Evolutionary conservation across 2,329 filamentous ascomycete species (phyloP), one percentile per base, ranked within the genome.

Genomic region (Fusarium concolor): DNA sequence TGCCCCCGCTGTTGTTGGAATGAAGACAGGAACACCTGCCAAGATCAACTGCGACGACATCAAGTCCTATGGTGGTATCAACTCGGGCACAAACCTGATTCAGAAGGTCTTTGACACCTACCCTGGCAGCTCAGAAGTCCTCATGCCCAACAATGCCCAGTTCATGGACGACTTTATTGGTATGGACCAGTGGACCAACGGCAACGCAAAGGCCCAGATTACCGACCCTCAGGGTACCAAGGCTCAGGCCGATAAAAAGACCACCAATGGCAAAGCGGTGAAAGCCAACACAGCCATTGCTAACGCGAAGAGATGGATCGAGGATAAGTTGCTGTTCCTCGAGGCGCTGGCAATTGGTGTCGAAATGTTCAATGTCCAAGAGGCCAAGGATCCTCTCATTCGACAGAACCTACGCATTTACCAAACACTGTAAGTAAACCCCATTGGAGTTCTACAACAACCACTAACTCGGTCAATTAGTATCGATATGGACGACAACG

Each of bases 1-100:
- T 0, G 29, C 22, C 6, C 4, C 33, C 22, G 22, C 22, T 24
- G 22, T 24, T 24, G 22, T 24, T 24, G 22, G 1, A 42, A 17
- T 15, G 31, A 15, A 28, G 0, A 28, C 17, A 0, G 3, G 7
- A 22, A 8, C 24, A n/a, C 0, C 3, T 33, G 8, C 29, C 29
- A 62, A 54, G 44, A 63, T 68, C 38, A 67, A 24, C 18, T 68
- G 62, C n/a, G 2, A n/a, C 3, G 65, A 68, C 7, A 15, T 66
- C 18, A 24, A 18, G 6, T 41, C 20, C 8, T 41, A 41, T 14
- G 29, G 29, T 14, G 29, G 29, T 10, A 41, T 18, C 8, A 41
- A 41, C 20, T 24, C 22, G 22, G 22, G 22, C 6, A 24, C 22
- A 24, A 55, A 55, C 7, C 37, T 55, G 10, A 50, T 62, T 1